These are phyloP conservation scores for Infundibulicybe gibba DNA, from an alignment of 768 basidiomycete species.

Conservation along the genomic window DNA sequence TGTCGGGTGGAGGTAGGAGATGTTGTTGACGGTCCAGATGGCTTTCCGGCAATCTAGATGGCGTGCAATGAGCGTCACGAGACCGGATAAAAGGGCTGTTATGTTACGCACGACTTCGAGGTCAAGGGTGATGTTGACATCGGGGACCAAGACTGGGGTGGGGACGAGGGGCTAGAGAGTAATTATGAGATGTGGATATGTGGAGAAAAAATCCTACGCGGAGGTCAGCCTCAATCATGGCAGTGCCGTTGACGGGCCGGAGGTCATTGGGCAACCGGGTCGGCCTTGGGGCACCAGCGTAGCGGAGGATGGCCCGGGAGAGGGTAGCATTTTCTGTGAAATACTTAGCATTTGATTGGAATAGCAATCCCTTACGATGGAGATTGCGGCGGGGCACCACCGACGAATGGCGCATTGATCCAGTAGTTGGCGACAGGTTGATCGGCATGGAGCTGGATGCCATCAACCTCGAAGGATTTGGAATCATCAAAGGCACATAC, in stretches of 20 bases:
- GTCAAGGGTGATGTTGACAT: conserved; percentile 14
- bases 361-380: conserved; percentile 18
- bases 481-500: conserved; percentile 16
- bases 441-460: conserved; percentile 28
- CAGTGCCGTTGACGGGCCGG: conserved; percentile 3
- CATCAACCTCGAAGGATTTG: not conserved
- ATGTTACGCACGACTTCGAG: conserved; percentile 5
- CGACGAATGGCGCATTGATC: conserved; percentile 31
- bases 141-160: conserved; percentile 2
- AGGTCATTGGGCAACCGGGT: conserved; percentile 23
- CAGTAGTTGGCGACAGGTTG: conserved; percentile 46
- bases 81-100: not conserved
- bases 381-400: conserved; percentile 25
- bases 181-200: not conserved
- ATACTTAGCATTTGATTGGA: not conserved
- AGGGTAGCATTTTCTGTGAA: conserved; percentile 22
- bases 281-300: conserved; percentile 27
- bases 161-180: too few relatives aligned
- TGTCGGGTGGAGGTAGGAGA: conserved; percentile 21
- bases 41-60: conserved; percentile 11
- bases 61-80: not conserved
- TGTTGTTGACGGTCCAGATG: conserved; percentile 27
- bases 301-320: conserved; percentile 28
- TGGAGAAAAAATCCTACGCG: not conserved
- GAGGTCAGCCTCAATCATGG: conserved; percentile 1